A percentile compares a stretch with the other conserved stretches of the same genome.
Evolutionary conservation across 305 asterid genomes (phyloP).

Genomic region (Ruellia speciosa): DNA sequence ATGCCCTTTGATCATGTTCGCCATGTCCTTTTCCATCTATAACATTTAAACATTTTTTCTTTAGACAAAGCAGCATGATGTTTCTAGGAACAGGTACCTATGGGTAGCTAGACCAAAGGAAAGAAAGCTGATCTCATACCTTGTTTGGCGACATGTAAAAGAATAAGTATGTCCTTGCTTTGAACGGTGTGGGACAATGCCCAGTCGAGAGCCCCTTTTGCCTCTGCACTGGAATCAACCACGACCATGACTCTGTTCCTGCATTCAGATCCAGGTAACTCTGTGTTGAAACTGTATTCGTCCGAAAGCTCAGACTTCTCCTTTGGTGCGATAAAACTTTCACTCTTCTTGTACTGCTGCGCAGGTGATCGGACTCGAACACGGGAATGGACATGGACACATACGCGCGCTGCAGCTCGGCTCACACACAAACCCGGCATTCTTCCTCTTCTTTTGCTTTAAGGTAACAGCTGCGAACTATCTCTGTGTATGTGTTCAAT

Average conservation of each 20-base stretch:
- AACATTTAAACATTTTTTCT: constrained; percentile 11
- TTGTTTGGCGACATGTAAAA: constrained; percentile 51
- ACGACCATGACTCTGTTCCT: constrained; percentile 80
- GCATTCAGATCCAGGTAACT: constrained; percentile 19
- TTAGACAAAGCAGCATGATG: no score
- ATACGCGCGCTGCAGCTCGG: constrained; percentile 32
- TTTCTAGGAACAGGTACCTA: no score
- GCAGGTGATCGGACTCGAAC: constrained; percentile 44
- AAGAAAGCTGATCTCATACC: constrained; percentile 26
- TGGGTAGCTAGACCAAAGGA: no score
- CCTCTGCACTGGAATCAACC: constrained; percentile 49
- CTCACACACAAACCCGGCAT: constrained; percentile 40
- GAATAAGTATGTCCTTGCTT: constrained; percentile 53
- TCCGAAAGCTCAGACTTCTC: constrained; percentile 32
- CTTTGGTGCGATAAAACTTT: constrained; percentile 27
- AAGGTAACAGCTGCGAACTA: constrained; percentile 2
- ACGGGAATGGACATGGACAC: constrained; percentile 27
- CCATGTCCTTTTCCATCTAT: constrained; percentile 35
- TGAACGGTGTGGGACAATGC: constrained; percentile 75
- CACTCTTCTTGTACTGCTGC: constrained; percentile 32
- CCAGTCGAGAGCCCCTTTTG: constrained; percentile 74
- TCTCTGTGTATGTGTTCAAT: constrained; percentile 18
- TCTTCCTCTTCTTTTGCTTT: not conserved
- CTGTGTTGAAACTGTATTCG: constrained; percentile 27
- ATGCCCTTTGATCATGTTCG: constrained; percentile 34